A percentile compares a stretch with the other conserved stretches of the same genome.
These are phyloP conservation scores for Hibiscus syriacus DNA, from an alignment of 345 rosid species.

Conservation along the genomic window DNA sequence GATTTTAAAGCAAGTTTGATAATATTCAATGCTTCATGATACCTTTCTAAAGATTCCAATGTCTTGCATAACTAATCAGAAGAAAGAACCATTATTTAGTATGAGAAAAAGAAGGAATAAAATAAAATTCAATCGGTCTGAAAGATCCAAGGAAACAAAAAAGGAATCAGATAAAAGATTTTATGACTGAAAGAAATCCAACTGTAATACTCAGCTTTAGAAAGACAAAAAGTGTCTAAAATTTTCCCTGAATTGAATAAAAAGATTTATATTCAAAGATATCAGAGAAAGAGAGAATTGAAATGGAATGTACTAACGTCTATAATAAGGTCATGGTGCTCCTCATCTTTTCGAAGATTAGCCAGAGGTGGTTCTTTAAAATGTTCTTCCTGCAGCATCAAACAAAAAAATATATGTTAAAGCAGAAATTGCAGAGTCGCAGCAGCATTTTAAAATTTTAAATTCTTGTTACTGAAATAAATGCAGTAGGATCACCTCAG, in stretches of 20 bases:
- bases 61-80: conserved; percentile 63
- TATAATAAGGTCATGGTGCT: conserved; percentile 66
- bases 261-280: too few species aligned
- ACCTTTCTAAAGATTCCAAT: conserved; percentile 59
- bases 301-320: conserved; percentile 32
- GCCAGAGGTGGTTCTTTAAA: conserved; percentile 37
- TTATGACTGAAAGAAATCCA: not conserved
- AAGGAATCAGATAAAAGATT: not conserved
- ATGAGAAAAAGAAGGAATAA: not conserved
- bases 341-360: conserved; percentile 51
- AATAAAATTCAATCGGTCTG: not conserved
- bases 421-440: not conserved
- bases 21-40: conserved; percentile 72
- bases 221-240: too few species aligned
- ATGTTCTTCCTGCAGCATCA: conserved; percentile 32
- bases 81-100: not conserved
- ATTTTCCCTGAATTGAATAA: too few species aligned
- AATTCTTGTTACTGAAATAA: conserved; percentile 11
- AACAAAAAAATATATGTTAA: not conserved
- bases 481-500: conserved; percentile 33
- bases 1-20: conserved; percentile 34
- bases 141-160: not conserved
- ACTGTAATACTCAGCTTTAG: too few species aligned
- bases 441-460: not conserved
- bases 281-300: too few species aligned